phyloP scores from a whole-genome alignment of 306 rosid genomes.

The Castanopsis chinensis region DNA sequence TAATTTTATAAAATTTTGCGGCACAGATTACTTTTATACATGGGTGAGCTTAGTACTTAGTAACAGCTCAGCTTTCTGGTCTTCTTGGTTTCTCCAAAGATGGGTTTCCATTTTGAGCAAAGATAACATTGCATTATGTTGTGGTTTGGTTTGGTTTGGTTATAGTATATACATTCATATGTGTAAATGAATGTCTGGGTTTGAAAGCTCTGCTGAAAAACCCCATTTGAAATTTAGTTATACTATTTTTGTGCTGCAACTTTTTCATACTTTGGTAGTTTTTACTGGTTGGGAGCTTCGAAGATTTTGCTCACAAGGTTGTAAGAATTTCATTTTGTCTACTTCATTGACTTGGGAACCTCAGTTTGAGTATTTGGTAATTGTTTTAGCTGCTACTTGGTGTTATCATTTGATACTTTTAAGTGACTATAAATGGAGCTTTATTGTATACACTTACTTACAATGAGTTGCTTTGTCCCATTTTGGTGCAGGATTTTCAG shows the following conservation, averaged over 20 bases:
- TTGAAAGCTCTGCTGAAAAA: neutral
- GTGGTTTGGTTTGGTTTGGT: neutral
- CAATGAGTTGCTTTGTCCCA: neutral
- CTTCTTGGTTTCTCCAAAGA: neutral
- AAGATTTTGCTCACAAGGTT: neutral
- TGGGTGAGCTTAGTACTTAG: too few species aligned
- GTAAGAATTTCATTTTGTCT: neutral
- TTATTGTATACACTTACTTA: neutral
- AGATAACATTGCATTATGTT: too few species aligned
- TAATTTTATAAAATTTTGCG: too few species aligned
- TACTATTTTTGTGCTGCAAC: neutral
- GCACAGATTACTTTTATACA: too few species aligned
- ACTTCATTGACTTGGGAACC: neutral
- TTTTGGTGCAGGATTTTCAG: constrained; percentile 56
- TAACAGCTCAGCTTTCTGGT: neutral
- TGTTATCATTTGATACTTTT: neutral
- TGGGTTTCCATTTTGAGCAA: neutral
- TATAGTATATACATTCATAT: neutral
- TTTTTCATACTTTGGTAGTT: neutral
- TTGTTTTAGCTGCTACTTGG: neutral
- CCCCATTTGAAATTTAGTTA: neutral
- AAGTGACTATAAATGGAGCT: neutral
- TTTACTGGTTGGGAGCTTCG: neutral
- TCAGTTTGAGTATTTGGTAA: neutral
- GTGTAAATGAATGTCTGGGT: too few species aligned